These are phyloP conservation scores for Ramaria rubella DNA, from an alignment of 768 basidiomycete genomes.

Conservation along the genomic window DNA sequence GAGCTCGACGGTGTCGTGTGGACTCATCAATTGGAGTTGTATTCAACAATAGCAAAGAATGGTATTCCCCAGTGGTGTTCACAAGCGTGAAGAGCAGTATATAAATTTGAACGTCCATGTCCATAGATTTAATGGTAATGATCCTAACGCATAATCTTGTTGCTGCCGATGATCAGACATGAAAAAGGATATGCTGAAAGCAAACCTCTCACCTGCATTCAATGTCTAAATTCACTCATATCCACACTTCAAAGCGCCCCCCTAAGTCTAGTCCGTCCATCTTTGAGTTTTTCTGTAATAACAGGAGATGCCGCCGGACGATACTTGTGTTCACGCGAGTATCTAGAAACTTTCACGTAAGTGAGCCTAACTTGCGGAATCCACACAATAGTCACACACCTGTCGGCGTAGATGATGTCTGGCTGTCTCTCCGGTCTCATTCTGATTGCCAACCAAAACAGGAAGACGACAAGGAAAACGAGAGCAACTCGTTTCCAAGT, in stretches of 20 bases:
- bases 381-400: conserved; percentile 37
- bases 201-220: too few relatives aligned
- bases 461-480: conserved; percentile 32
- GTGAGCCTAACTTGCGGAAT: background rate
- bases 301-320: conserved; percentile 82
- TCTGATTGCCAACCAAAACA: conserved; percentile 41
- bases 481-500: conserved; percentile 42
- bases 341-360: conserved; percentile 38
- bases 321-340: conserved; percentile 76
- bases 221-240: too few relatives aligned
- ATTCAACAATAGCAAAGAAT: too few relatives aligned
- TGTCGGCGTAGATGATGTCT: conserved; percentile 52
- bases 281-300: conserved; percentile 67
- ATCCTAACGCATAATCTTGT: too few relatives aligned
- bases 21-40: too few relatives aligned
- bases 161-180: too few relatives aligned
- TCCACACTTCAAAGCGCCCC: conserved; percentile 40
- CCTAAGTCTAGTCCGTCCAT: conserved; percentile 61
- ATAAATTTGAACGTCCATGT: too few relatives aligned
- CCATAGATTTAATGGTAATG: too few relatives aligned
- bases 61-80: too few relatives aligned
- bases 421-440: conserved; percentile 26
- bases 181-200: too few relatives aligned
- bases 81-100: too few relatives aligned
- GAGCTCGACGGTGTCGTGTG: too few relatives aligned